Evolutionary conservation across 2,329 filamentous ascomycete genomes (phyloP).

Genomic region (Xylariales sp.): DNA sequence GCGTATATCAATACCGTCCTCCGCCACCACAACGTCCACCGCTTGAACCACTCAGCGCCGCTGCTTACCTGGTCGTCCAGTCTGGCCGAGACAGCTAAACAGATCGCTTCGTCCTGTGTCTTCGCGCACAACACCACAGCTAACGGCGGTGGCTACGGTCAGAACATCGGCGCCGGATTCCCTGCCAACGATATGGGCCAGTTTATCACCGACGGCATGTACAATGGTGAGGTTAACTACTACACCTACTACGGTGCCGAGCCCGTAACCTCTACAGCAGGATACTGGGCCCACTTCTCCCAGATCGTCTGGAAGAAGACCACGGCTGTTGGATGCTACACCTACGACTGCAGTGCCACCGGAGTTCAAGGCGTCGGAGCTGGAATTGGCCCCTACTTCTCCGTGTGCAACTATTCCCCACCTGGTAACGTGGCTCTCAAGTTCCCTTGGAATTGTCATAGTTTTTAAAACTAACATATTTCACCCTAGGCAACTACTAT

Average conservation of each 20-base stretch:
- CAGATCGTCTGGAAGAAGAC: constrained; percentile 1
- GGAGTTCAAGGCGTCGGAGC: not conserved
- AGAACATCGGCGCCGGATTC: constrained; percentile 1
- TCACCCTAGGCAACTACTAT: too few relatives aligned
- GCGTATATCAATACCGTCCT: too few relatives aligned
- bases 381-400: not conserved
- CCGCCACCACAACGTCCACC: too few relatives aligned
- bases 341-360: not conserved
- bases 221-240: constrained; percentile 2
- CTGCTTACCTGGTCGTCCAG: not conserved
- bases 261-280: not conserved
- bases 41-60: too few relatives aligned
- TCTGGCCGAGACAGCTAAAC: not conserved
- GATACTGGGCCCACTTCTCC: constrained; percentile 1
- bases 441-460: too few relatives aligned
- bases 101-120: not conserved
- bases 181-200: not conserved
- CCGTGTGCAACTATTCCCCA: constrained; percentile 1
- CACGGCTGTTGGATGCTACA: constrained; percentile 1
- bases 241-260: constrained; percentile 1
- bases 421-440: not conserved
- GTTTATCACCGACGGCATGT: constrained; percentile 1
- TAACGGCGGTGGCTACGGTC: not conserved
- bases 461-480: too few relatives aligned
- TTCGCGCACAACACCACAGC: not conserved